Conservation (phyloP, 2,329 filamentous ascomycete species). For the Paraphoma chrysanthemicola region DNA sequence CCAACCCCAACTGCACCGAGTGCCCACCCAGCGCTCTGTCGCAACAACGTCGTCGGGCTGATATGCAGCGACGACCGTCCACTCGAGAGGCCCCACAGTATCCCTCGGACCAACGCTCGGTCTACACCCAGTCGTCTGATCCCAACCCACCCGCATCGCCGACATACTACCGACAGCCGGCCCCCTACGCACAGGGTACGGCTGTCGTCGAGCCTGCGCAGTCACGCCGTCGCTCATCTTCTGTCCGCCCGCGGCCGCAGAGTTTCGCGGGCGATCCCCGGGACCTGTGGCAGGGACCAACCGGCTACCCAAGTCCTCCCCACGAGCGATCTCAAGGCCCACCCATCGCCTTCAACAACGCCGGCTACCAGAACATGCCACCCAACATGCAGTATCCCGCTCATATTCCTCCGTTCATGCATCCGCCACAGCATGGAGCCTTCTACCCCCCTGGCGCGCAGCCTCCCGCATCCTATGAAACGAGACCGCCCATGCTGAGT, state of each 20-base stretch:
- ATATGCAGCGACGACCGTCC: conserved; percentile 33
- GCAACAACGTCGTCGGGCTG: conserved; percentile 17
- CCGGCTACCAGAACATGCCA: conserved; percentile 14
- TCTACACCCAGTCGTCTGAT: conserved; percentile 36
- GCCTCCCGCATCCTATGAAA: conserved; percentile 30
- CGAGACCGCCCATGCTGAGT: conserved; percentile 25
- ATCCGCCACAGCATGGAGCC: conserved; percentile 10
- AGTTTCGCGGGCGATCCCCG: conserved; percentile 40
- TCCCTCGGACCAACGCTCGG: conserved; percentile 35
- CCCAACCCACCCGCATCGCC: conserved; percentile 38
- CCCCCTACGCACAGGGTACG: conserved; percentile 26
- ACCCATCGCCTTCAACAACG: conserved; percentile 31
- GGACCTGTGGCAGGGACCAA: conserved; percentile 21
- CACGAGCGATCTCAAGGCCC: conserved; percentile 34
- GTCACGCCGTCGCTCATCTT: conserved; percentile 35
- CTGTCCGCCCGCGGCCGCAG: conserved; percentile 36
- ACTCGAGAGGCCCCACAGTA: conserved; percentile 35
- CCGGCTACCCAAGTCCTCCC: conserved; percentile 30
- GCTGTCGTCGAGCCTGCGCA: conserved; percentile 37
- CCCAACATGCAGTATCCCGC: conserved; percentile 14
- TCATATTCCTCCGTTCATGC: conserved; percentile 9
- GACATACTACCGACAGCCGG: conserved; percentile 30
- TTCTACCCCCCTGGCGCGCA: conserved; percentile 23
- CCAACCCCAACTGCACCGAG: conserved; percentile 40
- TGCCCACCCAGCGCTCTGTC: conserved; percentile 27